Base-by-base conservation (phyloP, 2,329 filamentous ascomycete species). In the Lachnellula suecica region DNA sequence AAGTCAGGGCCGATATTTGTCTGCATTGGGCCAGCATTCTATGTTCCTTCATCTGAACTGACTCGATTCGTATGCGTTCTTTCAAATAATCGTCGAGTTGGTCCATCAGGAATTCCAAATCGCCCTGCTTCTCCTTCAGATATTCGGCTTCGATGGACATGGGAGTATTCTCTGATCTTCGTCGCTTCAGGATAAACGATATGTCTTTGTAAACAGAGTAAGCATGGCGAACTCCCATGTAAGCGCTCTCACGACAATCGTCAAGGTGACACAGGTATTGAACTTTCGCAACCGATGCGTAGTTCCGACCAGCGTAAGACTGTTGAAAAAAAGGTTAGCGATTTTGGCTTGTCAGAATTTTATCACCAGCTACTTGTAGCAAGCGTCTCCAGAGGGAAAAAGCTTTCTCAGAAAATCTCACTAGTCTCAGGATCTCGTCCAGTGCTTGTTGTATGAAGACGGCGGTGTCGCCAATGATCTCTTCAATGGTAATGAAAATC, bases 21-120 rank as follows among this genome's bases (percentile, higher is more conserved):
- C 44, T 35, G 23, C 48, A 53, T 35, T 51, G 48, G 15, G 38
- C 9, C 27, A 57, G 27, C 45, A 53, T 52, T 22, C 51, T 25
- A 20, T 47, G 46, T 19, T 53, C 54, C 37, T 57, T 57, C 46
- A 57, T 54, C 47, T 54, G 41, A n/a, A 53, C 27, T 5, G 10
- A 44, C 23, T 53, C 45, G 11, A 27, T 11, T 27, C 43, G 25
- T 27, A 53, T 56, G 15, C 25, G 47, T 4, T 53, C 47, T 23
- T 43, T 42, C 17, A 53, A 29, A 29, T 48, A n/a, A n/a, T 53
- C 51, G 25, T 53, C 51, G 11, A 53, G 24, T n/a, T 53, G 47
- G 27, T 50, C 51, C 13, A 53, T 53, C 25, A 53, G 29, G 17
- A 53, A 53, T 20, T 49, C 42, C 42, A 53, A 38, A 49, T 53